These are phyloP conservation scores for Phytophthora vignae DNA, from an alignment of 352 stramenopile genomes.

Conservation along the genomic window DNA sequence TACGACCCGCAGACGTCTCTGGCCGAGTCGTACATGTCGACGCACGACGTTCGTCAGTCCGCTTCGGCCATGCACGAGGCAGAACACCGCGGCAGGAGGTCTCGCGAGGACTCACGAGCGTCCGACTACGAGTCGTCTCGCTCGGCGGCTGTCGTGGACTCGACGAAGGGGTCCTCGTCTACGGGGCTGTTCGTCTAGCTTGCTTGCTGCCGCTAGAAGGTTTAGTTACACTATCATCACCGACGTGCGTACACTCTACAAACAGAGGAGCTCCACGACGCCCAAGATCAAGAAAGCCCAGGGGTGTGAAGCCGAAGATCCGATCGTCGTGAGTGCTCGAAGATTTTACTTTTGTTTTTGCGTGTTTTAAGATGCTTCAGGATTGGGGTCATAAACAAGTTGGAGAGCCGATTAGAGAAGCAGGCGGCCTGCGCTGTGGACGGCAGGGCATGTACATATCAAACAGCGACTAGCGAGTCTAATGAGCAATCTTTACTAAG, in stretches of 20 bases:
- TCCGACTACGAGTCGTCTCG: conserved; percentile 64
- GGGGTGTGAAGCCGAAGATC: background rate
- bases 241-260: conserved; percentile 29
- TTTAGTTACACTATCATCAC: conserved; percentile 40
- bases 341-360: conserved; percentile 34
- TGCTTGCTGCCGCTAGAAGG: conserved; percentile 4
- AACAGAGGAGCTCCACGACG: conserved; percentile 13
- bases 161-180: conserved; percentile 46
- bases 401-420: conserved; percentile 23
- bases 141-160: conserved; percentile 39
- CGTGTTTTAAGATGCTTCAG: conserved; percentile 19
- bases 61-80: conserved; percentile 70
- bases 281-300: conserved; percentile 15
- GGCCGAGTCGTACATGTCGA: conserved; percentile 85
- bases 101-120: conserved; percentile 75
- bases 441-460: conserved; percentile 30
- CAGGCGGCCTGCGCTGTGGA: conserved; percentile 4
- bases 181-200: conserved; percentile 50
- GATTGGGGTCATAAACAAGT: conserved; percentile 12
- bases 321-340: conserved; percentile 9
- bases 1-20: conserved; percentile 82
- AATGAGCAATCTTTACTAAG: conserved; percentile 18
- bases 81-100: conserved; percentile 65
- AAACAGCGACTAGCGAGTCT: conserved; percentile 24
- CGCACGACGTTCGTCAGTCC: conserved; percentile 63